Percentiles rank a stretch among this genome's conserved stretches.
phyloP scores from a whole-genome alignment of 352 stramenopile genomes.

The Poterioochromonas sp. region DNA sequence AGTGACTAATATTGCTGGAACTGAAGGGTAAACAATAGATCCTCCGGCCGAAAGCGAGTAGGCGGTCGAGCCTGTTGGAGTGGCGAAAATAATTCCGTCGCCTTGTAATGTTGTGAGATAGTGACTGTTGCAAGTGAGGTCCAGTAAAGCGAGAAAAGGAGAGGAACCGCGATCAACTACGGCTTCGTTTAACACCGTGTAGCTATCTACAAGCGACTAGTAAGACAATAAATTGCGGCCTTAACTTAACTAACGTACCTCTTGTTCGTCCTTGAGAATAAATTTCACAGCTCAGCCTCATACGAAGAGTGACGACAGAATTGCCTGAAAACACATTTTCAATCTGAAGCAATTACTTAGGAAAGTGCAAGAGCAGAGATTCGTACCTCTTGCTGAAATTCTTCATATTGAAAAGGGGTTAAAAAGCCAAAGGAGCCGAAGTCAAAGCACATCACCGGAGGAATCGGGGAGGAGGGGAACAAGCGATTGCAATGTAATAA shows the following conservation, averaged over 20 bases:
- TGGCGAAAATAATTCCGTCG: neutral
- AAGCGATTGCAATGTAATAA: neutral
- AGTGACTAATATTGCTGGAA: slow-evolving; percentile 90
- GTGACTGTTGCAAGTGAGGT: neutral
- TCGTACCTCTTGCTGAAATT: neutral
- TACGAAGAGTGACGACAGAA: neutral
- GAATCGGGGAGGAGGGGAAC: neutral
- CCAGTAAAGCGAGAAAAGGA: neutral
- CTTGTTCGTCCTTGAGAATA: neutral
- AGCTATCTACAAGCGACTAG: neutral
- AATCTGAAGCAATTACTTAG: too few relatives aligned
- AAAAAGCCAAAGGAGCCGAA: neutral
- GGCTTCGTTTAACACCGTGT: neutral
- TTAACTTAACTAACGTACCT: neutral
- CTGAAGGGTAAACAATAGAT: slow-evolving; percentile 88
- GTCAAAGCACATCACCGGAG: neutral
- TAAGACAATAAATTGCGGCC: neutral
- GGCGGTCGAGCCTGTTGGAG: slow-evolving; percentile 88
- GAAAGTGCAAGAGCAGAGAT: too few relatives aligned
- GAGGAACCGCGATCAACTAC: neutral
- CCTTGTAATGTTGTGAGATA: neutral
- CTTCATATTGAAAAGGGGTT: neutral
- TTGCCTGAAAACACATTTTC: neutral
- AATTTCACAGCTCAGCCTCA: neutral
- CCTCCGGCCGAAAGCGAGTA: slow-evolving; percentile 91